Evolutionary conservation across 176 grass and related monocot genomes (phyloP), one percentile per base, ranked within the genome.

Genomic region (Musa itinerans): DNA sequence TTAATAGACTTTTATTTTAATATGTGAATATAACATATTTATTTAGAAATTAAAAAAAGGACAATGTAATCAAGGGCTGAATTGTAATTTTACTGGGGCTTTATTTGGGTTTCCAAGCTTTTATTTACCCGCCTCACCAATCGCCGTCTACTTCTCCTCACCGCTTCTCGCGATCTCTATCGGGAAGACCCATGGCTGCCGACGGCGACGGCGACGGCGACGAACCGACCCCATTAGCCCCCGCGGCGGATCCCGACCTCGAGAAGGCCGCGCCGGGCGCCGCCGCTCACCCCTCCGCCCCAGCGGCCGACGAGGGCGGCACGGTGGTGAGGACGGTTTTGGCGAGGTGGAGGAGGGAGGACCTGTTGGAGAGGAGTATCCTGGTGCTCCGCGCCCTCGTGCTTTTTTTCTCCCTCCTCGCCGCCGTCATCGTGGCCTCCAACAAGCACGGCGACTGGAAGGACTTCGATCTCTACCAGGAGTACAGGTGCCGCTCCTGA

Each of bases 401-500:
- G 14, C 75, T 83, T 34, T 1, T 86, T 23, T 68, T 68, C 66
- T 72, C 93, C 24, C 83, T 96, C 65, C 78, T 92, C 11, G 80
- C 79, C 19, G 69, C 87, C 15, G 49, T 80, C 63, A 73, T 92
- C 25, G 76, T 92, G 34, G 90, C 84, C 11, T 87, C 87, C 0
- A 89, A 89, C 80, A 92, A 89, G 15, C 86, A 74, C 53, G 90
- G 93, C 1, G 90, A 80, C 76, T 93, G 93, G 93, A 89, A 81
- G 80, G 77, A 93, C 68, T 93, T 97, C 78, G 56, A 34, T 0
- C 84, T 65, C 17, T 93, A 97, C 78, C 87, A 75, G 34, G 90
- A 97, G 72, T 93, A 93, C 85, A 78, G 86, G 82, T 88, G 19
- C 0, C 54, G 14, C 8, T 13, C 20, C 52, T 53, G 23, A 56